phyloP scores from a whole-genome alignment of 83 land plant genomes.

The Diphasiastrum complanatum region DNA sequence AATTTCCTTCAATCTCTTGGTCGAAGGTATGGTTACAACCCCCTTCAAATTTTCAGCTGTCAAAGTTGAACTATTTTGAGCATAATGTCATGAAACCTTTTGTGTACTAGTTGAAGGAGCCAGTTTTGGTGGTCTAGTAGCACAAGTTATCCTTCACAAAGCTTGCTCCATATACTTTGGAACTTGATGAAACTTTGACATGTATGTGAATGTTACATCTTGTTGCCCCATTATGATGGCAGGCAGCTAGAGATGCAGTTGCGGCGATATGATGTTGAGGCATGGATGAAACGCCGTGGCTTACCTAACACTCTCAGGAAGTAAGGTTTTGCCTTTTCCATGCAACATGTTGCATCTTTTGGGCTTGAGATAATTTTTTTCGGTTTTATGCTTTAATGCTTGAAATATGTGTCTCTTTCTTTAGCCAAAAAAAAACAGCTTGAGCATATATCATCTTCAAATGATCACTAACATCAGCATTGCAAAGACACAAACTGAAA shows the following conservation, averaged over 20 bases:
- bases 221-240: background rate
- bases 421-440: too few species aligned
- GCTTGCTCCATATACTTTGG: background rate
- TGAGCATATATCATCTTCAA: too few species aligned
- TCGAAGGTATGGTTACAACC: background rate
- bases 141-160: background rate
- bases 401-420: too few species aligned
- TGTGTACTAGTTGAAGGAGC: background rate
- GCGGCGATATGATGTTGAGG: conserved; percentile 5
- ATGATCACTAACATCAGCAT: too few species aligned
- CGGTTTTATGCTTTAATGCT: too few species aligned
- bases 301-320: background rate
- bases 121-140: background rate
- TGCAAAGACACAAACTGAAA: too few species aligned
- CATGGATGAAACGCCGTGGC: conserved; percentile 12
- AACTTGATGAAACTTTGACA: background rate
- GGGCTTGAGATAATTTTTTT: too few species aligned
- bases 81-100: background rate
- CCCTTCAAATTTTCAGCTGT: background rate
- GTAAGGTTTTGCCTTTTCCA: too few species aligned
- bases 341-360: too few species aligned
- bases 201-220: background rate
- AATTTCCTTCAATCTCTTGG: background rate
- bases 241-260: conserved; percentile 17
- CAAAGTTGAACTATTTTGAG: background rate